Evolutionary conservation across 805 yeast genomes (phyloP), one percentile per base, ranked within the genome.

Genomic region (Jamesozyma rosinii): DNA sequence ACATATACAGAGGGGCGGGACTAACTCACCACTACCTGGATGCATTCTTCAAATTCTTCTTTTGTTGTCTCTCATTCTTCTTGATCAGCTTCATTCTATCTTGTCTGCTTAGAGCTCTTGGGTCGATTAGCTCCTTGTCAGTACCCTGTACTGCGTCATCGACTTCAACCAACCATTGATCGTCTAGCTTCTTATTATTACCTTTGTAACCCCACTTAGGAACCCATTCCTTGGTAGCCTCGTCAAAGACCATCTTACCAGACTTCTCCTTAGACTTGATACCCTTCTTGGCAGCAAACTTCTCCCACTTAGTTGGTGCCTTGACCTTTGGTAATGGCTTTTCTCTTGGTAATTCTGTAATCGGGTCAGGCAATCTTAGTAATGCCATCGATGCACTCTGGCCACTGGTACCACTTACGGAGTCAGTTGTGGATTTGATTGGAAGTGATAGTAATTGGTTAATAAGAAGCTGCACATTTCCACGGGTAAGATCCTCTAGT

Each of bases 171-270:
- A 87, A 72, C 98, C 98, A 92, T 66, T 92, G 97, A 57, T 74
- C 68, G 57, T 90, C 97, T 53, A 80, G 59, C 43, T 79, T 77
- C 68, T 92, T 90, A 67, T 92, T 92, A 66, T 79, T 78, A 58
- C 97, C 97, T 51, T 83, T 81, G 70, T 83, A 90, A 47, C 99
- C 99, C 98, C 98, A 92, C 66, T 88, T 90, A 55, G 95, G 90
- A 48, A 83, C 95, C 98, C 98, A 92, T 66, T 88, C 89, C 41
- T 90, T 89, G 26, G 76, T 68, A 27, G 76, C 92, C 64, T 92
- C 97, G 64, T 92, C 95, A 55, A 69, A 92, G 1, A 85, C 87
- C 76, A 81, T 71, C 68, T 86, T 92, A 38, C 95, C 96, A 24
- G 84, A 81, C 63, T 82, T 88, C 47, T 84, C 85, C 72, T 85